Percentiles rank a stretch among this genome's conserved stretches.
These are phyloP conservation scores for Lomentospora prolificans DNA, from an alignment of 2,329 filamentous ascomycete genomes.

Conservation along the genomic window DNA sequence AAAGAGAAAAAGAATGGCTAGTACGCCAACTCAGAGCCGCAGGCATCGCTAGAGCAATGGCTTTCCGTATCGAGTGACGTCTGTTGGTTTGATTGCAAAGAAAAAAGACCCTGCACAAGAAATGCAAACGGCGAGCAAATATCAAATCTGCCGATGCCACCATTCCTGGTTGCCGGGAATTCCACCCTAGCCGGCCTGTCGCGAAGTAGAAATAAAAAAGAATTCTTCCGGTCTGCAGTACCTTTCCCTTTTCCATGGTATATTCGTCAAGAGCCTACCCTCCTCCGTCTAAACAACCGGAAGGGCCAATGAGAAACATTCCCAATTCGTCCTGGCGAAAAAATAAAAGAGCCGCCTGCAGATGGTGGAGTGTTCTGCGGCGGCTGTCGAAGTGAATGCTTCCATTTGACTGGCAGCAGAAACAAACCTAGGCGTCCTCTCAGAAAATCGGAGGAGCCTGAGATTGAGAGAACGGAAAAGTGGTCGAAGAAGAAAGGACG, in stretches of 20 bases:
- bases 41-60: too few species aligned
- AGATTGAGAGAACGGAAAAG: not conserved
- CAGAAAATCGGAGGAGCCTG: not conserved
- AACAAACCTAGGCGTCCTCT: not conserved
- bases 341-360: not conserved
- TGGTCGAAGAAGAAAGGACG: not conserved
- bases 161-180: conserved; percentile 5
- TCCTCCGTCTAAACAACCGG: conserved; percentile 3
- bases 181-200: conserved; percentile 5
- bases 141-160: conserved; percentile 9
- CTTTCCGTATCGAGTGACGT: not conserved
- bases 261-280: conserved; percentile 5
- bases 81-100: not conserved
- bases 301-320: not conserved
- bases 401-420: not conserved
- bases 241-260: conserved; percentile 3
- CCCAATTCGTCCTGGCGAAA: not conserved
- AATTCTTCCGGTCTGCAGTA: conserved; percentile 1
- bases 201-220: conserved; percentile 1
- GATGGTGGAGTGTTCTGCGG: not conserved
- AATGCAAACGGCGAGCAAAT: conserved; percentile 7
- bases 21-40: too few species aligned
- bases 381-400: not conserved
- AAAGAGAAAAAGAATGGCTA: not conserved
- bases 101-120: not conserved